Conservation (phyloP, 192 early-diverging fungal species). For the Backusella mclennaniae region DNA sequence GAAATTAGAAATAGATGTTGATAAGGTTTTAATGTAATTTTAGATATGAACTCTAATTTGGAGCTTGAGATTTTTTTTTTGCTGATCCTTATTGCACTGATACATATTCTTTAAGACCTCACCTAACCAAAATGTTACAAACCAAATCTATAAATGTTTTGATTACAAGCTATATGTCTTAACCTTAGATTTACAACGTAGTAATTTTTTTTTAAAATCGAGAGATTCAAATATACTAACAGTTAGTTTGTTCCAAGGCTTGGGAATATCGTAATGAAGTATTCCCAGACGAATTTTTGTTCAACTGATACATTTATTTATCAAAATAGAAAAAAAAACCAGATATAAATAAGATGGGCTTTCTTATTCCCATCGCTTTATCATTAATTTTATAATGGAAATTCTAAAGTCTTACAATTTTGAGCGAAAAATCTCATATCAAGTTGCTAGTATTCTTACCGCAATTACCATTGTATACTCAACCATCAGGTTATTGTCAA, state of each 20-base stretch:
- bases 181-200: too few relatives aligned
- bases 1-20: too few relatives aligned
- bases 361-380: background rate
- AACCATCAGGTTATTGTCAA: background rate
- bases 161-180: background rate
- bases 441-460: background rate
- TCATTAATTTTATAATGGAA: background rate
- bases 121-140: background rate
- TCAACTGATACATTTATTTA: background rate
- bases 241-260: too few relatives aligned
- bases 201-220: too few relatives aligned
- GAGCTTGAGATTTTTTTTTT: background rate
- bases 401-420: background rate
- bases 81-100: background rate
- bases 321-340: background rate
- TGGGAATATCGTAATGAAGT: too few relatives aligned
- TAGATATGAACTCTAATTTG: background rate
- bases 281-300: too few relatives aligned
- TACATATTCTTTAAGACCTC: background rate
- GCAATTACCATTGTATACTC: background rate
- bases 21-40: background rate
- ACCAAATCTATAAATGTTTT: background rate
- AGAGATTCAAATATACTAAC: too few relatives aligned
- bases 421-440: background rate
- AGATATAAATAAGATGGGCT: background rate